A percentile compares a stretch with the other conserved stretches of the same genome.
Evolutionary conservation across 2,329 filamentous ascomycete genomes (phyloP).

Genomic region (Penicillium crustosum): DNA sequence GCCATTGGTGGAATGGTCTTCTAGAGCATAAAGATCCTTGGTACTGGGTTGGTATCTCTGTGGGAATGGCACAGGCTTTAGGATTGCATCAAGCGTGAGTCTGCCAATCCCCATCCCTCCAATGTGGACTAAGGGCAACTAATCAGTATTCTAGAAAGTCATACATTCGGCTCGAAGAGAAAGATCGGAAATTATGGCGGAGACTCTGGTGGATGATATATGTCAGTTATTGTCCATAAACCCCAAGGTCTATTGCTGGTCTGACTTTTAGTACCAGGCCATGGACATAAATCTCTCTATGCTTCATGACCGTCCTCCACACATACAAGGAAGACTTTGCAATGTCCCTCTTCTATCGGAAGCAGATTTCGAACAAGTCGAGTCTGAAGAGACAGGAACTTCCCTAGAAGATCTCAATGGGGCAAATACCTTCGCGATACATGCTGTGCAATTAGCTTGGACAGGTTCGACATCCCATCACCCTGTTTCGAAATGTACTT

Average conservation of each 20-base stretch:
- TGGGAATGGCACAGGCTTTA: constrained; percentile 26
- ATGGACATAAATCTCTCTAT: constrained; percentile 23
- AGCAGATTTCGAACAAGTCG: constrained; percentile 16
- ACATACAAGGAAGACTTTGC: constrained; percentile 24
- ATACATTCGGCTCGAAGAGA: constrained; percentile 9
- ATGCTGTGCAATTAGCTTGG: constrained; percentile 15
- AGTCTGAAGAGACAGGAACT: not conserved
- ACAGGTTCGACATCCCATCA: constrained; percentile 9
- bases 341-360: constrained; percentile 19
- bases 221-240: constrained; percentile 2
- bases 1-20: constrained; percentile 29
- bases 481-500: no score
- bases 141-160: constrained; percentile 13
- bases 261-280: constrained; percentile 3
- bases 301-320: constrained; percentile 25
- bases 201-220: constrained; percentile 26
- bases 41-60: constrained; percentile 29
- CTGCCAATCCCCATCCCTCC: not conserved
- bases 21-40: constrained; percentile 30
- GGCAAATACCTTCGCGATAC: constrained; percentile 9
- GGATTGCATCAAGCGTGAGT: constrained; percentile 29
- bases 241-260: not conserved
- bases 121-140: not conserved
- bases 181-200: constrained; percentile 20
- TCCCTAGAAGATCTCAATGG: not conserved